A percentile compares a stretch with the other conserved stretches of the same genome.
These are phyloP conservation scores for Pseudoperonospora humuli DNA, from an alignment of 352 stramenopile species.

Conservation along the genomic window DNA sequence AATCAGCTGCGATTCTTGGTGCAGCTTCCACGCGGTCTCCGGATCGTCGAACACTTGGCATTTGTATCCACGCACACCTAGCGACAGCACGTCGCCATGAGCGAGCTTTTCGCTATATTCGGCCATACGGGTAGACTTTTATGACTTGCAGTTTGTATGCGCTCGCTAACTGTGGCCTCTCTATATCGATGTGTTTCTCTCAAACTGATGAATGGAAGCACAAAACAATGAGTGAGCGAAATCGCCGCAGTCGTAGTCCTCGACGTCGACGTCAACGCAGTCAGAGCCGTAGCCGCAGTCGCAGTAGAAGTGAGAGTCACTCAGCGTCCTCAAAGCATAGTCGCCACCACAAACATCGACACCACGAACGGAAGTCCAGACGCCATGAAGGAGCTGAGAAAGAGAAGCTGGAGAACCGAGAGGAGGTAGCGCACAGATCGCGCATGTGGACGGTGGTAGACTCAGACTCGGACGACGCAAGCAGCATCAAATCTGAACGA, in stretches of 20 bases:
- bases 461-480: slow-evolving; percentile 16
- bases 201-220: not conserved
- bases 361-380: not conserved
- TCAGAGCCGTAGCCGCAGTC: slow-evolving; percentile 10
- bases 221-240: slow-evolving; percentile 14
- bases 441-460: slow-evolving; percentile 41
- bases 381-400: slow-evolving; percentile 13
- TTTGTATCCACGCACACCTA: slow-evolving; percentile 42
- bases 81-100: slow-evolving; percentile 13
- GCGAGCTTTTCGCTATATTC: not conserved
- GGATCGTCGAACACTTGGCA: slow-evolving; percentile 47
- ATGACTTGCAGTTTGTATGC: slow-evolving; percentile 10
- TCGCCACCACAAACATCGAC: slow-evolving; percentile 3
- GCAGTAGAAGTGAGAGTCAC: slow-evolving; percentile 7
- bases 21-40: slow-evolving; percentile 35
- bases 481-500: not conserved
- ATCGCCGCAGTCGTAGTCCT: slow-evolving; percentile 17
- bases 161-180: not conserved
- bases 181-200: not conserved
- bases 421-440: slow-evolving; percentile 29
- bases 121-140: slow-evolving; percentile 1
- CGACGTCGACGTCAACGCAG: slow-evolving; percentile 1
- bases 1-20: slow-evolving; percentile 49
- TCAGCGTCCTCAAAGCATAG: slow-evolving; percentile 21
- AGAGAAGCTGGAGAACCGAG: slow-evolving; percentile 27